Evolutionary conservation across 129 eudicot species (phyloP), one percentile per base, ranked within the genome.

Genomic region (Dittrichia graveolens): DNA sequence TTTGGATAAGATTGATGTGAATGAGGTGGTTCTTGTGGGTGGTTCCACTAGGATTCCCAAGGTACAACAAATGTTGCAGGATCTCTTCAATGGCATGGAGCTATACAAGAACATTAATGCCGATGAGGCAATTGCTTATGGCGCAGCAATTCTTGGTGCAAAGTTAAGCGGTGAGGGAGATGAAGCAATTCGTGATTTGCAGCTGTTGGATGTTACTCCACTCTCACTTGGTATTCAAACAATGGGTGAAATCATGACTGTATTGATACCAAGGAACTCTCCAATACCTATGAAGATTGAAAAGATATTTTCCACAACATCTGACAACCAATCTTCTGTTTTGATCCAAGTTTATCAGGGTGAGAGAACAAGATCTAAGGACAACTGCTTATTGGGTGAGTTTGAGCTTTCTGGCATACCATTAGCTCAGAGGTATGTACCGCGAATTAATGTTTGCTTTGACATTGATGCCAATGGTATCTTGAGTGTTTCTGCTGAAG

Each of bases 31-130:
- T 73, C 77, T 73, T 61, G 77, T 73, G 2, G 79, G 79, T 13
- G 79, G 79, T 1, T 75, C 79, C 1, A 75, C 79, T 42, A 41
- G 79, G 19, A 75, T 75, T 42, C 79, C 79, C 0, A 75, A 75
- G 6, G 58, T 75, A n/a, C 79, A 75, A 65, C 66, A 75, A 53
- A 42, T 75, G 57, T 55, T 75, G 73, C 73, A 75, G 16, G 58
- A 75, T 5, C 65, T 65, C 57, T 75, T 75, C 14, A 38, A 75
- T 14, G 46, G 67, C 53, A 54, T 50, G 38, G 73, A 73, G 49
- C 48, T 73, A 5, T 61, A 69, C 18, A 73, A 73, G 40, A 73
- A 12, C 48, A 73, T 73, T 8, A 75, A 75, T 15, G 57, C 79
- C 5, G 73, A 75, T 34, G 79, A 75, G 15, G 79, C 79, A 3